phyloP scores from a whole-genome alignment of 139 green algal species.

The Chlamydomonas incerta region DNA sequence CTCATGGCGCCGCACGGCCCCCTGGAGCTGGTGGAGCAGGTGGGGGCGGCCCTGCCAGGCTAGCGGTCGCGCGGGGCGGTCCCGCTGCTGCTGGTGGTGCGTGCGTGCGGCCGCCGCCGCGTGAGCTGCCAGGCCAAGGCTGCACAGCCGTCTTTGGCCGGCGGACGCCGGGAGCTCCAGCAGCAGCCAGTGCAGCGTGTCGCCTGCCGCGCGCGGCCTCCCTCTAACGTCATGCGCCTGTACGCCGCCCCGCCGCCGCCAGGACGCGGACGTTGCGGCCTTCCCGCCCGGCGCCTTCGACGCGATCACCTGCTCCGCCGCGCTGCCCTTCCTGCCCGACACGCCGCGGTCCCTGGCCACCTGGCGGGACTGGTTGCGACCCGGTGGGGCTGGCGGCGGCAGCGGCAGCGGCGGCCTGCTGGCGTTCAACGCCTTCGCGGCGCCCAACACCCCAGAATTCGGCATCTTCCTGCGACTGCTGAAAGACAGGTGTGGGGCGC shows the following conservation, averaged over 20 bases:
- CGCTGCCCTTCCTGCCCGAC: neutral
- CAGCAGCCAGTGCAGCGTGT: too few species aligned
- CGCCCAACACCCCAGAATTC: neutral
- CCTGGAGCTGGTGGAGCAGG: neutral
- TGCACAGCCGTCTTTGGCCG: too few species aligned
- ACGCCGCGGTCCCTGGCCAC: neutral
- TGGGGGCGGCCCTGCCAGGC: too few species aligned
- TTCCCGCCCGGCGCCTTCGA: neutral
- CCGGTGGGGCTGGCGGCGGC: neutral
- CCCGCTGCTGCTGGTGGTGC: too few species aligned
- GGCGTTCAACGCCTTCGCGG: constrained; percentile 17
- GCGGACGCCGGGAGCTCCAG: too few species aligned
- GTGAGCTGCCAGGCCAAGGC: too few species aligned
- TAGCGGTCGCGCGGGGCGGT: too few species aligned
- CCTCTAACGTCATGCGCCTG: too few species aligned
- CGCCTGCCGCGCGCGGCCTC: too few species aligned
- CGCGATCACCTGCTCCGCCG: neutral
- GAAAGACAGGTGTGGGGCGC: neutral
- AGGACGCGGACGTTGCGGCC: neutral
- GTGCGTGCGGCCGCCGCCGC: too few species aligned
- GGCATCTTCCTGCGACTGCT: neutral
- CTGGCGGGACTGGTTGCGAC: neutral
- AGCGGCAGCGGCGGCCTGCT: neutral
- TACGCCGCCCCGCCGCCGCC: too few species aligned
- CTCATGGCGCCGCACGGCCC: neutral